phyloP scores from a whole-genome alignment of 2,329 filamentous ascomycete genomes.

The Coniochaeta sp. region DNA sequence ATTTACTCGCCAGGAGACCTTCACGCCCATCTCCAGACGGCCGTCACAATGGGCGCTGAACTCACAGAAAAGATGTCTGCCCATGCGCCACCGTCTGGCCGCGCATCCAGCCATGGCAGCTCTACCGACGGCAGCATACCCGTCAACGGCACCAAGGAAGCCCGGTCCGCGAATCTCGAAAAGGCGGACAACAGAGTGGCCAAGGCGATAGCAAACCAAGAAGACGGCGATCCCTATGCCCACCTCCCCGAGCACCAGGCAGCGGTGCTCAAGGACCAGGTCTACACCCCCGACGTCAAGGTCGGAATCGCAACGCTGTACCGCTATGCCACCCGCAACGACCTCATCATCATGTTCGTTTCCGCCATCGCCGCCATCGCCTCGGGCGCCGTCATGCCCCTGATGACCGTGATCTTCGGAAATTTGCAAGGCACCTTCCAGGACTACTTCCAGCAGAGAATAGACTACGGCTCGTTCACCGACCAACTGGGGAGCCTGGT shows the following conservation, averaged over 20 bases:
- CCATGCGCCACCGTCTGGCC: conserved; percentile 16
- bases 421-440: conserved; percentile 68
- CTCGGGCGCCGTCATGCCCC: conserved; percentile 66
- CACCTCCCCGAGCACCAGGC: conserved; percentile 61
- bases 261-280: conserved; percentile 60
- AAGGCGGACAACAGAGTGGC: conserved; percentile 38
- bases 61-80: conserved; percentile 11
- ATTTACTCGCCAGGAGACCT: not conserved
- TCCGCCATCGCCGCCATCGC: conserved; percentile 59
- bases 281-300: conserved; percentile 56
- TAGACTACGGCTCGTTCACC: conserved; percentile 25
- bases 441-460: conserved; percentile 46
- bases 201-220: conserved; percentile 25
- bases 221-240: conserved; percentile 47
- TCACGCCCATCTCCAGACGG: not conserved
- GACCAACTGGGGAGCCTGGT: conserved; percentile 55
- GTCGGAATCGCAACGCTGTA: conserved; percentile 60
- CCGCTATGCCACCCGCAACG: conserved; percentile 61
- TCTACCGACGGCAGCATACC: conserved; percentile 20
- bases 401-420: conserved; percentile 80
- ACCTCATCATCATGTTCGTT: conserved; percentile 56
- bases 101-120: conserved; percentile 27
- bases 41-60: conserved; percentile 4
- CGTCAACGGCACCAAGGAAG: not conserved
- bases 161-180: conserved; percentile 17